A percentile compares a stretch with the other conserved stretches of the same genome.
Evolutionary conservation across 2,329 filamentous ascomycete species (phyloP).

Genomic region (Alternaria hordeiaustralica): DNA sequence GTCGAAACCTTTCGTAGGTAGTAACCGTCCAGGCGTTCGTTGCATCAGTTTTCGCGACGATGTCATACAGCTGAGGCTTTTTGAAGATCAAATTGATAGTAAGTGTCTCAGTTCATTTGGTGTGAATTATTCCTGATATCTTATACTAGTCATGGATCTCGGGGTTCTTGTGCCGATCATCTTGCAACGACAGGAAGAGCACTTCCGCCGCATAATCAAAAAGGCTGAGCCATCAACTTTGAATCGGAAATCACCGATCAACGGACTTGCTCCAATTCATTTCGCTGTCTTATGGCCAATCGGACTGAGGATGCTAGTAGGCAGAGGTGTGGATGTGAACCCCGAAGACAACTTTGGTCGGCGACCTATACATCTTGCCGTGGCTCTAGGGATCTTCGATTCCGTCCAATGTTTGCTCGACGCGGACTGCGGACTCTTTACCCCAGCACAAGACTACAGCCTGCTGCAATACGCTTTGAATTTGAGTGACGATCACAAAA

Average conservation of each 20-base stretch:
- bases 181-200: background rate
- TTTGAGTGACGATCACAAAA: rapidly evolving
- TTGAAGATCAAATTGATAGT: background rate
- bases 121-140: rapidly evolving
- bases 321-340: background rate
- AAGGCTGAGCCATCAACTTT: background rate
- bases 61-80: rapidly evolving
- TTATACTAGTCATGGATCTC: background rate
- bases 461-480: background rate
- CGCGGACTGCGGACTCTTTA: background rate
- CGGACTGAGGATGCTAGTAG: background rate
- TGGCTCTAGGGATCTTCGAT: background rate
- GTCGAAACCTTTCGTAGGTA: background rate
- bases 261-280: background rate
- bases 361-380: background rate
- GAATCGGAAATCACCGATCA: background rate
- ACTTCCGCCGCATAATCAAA: background rate
- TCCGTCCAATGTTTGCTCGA: background rate
- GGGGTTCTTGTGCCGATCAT: background rate
- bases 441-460: background rate
- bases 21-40: rapidly evolving
- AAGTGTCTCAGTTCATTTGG: rapidly evolving
- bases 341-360: background rate
- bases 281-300: background rate
- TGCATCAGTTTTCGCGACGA: rapidly evolving